phyloP scores from a whole-genome alignment of 2,329 filamentous ascomycete species.

The Leptographium wingfieldii region DNA sequence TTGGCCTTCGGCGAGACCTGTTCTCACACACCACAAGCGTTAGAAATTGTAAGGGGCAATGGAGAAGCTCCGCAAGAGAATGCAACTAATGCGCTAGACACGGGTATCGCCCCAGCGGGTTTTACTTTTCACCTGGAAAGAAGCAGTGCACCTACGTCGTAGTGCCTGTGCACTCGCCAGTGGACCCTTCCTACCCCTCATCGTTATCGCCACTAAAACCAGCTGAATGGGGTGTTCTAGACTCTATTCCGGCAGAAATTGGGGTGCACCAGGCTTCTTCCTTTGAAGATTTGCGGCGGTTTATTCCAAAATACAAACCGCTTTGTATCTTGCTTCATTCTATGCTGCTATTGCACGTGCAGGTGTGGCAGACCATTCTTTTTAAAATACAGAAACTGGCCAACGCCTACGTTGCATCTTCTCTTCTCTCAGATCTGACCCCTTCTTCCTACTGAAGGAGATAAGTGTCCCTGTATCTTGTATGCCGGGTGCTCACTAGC shows the following conservation, averaged over 20 bases:
- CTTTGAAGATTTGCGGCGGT: neutral
- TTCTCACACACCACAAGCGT: neutral
- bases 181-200: constrained; percentile 1
- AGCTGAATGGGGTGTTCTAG: constrained; percentile 1
- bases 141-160: neutral
- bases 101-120: constrained; percentile 1
- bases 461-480: neutral
- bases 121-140: neutral
- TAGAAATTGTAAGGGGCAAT: constrained; percentile 10
- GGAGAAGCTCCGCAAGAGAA: constrained; percentile 4
- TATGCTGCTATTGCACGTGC: neutral
- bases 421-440: neutral
- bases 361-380: neutral
- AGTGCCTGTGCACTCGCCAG: neutral
- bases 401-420: neutral
- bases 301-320: neutral
- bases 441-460: neutral
- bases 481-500: neutral
- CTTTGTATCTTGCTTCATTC: neutral
- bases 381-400: neutral
- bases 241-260: neutral
- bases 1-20: neutral
- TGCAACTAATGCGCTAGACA: constrained; percentile 3
- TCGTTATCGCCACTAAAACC: constrained; percentile 1
- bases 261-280: neutral